phyloP scores from a whole-genome alignment of 2,329 filamentous ascomycete species.

The Calonectria pteridis region DNA sequence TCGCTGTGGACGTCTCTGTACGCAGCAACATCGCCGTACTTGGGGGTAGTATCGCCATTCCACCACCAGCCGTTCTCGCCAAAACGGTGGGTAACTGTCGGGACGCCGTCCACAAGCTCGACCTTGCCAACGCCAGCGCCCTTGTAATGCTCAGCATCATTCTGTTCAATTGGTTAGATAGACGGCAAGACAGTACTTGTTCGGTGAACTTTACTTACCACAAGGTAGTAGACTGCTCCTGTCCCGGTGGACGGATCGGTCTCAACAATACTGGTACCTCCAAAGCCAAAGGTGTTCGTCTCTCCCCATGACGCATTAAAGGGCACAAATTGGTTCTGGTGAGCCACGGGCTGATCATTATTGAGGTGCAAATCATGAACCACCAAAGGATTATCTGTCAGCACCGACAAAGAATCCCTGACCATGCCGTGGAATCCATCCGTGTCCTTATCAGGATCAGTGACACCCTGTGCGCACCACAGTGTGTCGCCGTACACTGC shows the following conservation, averaged over 20 bases:
- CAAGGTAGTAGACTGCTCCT: slow-evolving; percentile 52
- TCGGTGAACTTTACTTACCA: slow-evolving; percentile 42
- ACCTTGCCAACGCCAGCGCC: slow-evolving; percentile 54
- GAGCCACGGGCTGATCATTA: slow-evolving; percentile 40
- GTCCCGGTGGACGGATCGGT: slow-evolving; percentile 42
- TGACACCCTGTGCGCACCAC: slow-evolving; percentile 52
- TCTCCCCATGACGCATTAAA: slow-evolving; percentile 54
- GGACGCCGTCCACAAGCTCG: slow-evolving; percentile 48
- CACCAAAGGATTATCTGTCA: slow-evolving; percentile 51
- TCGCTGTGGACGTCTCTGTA: slow-evolving; percentile 54
- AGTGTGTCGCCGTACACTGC: slow-evolving; percentile 50
- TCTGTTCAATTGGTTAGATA: slow-evolving; percentile 32
- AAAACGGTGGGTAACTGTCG: slow-evolving; percentile 50
- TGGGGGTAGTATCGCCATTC: slow-evolving; percentile 44
- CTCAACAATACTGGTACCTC: slow-evolving; percentile 55
- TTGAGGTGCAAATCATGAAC: slow-evolving; percentile 54
- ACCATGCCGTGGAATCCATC: slow-evolving; percentile 56
- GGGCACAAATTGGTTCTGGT: slow-evolving; percentile 53
- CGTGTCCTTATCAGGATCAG: slow-evolving; percentile 44
- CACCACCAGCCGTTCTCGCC: slow-evolving; percentile 51
- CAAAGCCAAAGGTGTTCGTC: slow-evolving; percentile 50
- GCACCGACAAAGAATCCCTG: slow-evolving; percentile 51
- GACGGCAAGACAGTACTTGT: neutral
- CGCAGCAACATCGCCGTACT: slow-evolving; percentile 54
- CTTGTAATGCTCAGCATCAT: slow-evolving; percentile 48